These are phyloP conservation scores for Silene coronaria DNA, from an alignment of 179 eudicot species.

Conservation along the genomic window DNA sequence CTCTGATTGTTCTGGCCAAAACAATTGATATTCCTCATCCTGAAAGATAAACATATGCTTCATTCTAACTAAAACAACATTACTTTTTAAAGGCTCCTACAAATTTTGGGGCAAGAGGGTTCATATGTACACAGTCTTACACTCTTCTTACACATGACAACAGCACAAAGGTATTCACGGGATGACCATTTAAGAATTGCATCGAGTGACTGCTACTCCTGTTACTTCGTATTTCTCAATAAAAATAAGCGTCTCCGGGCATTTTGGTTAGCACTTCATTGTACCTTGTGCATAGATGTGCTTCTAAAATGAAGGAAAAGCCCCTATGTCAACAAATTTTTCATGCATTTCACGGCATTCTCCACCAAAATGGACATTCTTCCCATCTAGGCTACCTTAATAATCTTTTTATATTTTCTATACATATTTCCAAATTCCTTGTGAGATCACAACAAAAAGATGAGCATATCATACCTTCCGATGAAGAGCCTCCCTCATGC, in stretches of 20 bases:
- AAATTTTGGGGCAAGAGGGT: neutral
- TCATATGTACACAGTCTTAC: neutral
- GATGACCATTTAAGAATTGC: no score
- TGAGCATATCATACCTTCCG: conserved; percentile 46
- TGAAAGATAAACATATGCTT: conserved; percentile 18
- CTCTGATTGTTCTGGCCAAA: conserved; percentile 80
- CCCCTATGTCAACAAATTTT: neutral
- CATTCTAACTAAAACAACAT: neutral
- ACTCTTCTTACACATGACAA: no score
- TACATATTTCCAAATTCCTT: neutral
- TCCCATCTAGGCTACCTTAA: neutral
- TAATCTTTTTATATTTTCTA: neutral
- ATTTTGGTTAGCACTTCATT: no score
- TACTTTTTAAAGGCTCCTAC: neutral
- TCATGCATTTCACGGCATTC: neutral
- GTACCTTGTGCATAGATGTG: no score
- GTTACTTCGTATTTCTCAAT: no score
- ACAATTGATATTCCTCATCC: conserved; percentile 71
- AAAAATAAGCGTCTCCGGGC: no score
- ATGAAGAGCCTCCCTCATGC: conserved; percentile 78
- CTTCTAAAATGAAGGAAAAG: neutral
- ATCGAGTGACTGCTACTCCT: no score
- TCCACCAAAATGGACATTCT: neutral
- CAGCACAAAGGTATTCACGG: no score
- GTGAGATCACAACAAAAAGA: neutral